Percentiles rank a stretch among this genome's conserved stretches.
phyloP scores from a whole-genome alignment of 179 eudicot species.

The Gypsophila paniculata region DNA sequence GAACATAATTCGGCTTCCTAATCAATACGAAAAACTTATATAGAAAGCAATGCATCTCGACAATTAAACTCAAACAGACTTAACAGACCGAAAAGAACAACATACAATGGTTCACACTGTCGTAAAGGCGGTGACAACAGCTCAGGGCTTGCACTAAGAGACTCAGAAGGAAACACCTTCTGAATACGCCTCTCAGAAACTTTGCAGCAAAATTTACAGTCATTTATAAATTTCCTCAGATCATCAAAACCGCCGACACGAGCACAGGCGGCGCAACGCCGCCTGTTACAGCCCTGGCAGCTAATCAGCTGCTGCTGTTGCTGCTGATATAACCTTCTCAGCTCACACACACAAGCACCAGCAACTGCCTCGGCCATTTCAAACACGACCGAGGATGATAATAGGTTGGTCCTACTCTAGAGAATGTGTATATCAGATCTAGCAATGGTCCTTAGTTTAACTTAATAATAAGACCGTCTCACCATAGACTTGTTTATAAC shows the following conservation, averaged over 20 bases:
- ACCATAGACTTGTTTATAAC: too few relatives aligned
- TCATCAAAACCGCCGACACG: slow-evolving; percentile 30
- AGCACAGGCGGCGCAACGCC: slow-evolving; percentile 65
- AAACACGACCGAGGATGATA: slow-evolving; percentile 30
- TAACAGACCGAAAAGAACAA: too few relatives aligned
- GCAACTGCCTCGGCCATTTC: slow-evolving; percentile 38
- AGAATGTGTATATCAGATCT: slow-evolving; percentile 55
- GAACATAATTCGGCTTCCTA: too few relatives aligned
- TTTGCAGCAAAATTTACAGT: slow-evolving; percentile 63
- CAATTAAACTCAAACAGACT: too few relatives aligned
- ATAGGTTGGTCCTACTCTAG: slow-evolving; percentile 38
- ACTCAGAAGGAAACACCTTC: slow-evolving; percentile 69
- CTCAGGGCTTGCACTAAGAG: slow-evolving; percentile 70
- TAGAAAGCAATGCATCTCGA: too few relatives aligned
- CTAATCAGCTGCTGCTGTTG: slow-evolving; percentile 25
- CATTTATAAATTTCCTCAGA: slow-evolving; percentile 39
- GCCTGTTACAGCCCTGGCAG: slow-evolving; percentile 55
- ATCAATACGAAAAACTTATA: too few relatives aligned
- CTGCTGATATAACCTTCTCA: slow-evolving; percentile 36
- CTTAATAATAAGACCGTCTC: too few relatives aligned
- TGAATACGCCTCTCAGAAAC: slow-evolving; percentile 44
- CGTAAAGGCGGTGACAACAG: slow-evolving; percentile 53
- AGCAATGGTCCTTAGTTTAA: slow-evolving; percentile 10
- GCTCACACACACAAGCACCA: slow-evolving; percentile 50
- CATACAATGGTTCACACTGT: too few relatives aligned